These are phyloP conservation scores for Picochlorum sp. DNA, from an alignment of 139 green algal genomes.

Conservation along the genomic window DNA sequence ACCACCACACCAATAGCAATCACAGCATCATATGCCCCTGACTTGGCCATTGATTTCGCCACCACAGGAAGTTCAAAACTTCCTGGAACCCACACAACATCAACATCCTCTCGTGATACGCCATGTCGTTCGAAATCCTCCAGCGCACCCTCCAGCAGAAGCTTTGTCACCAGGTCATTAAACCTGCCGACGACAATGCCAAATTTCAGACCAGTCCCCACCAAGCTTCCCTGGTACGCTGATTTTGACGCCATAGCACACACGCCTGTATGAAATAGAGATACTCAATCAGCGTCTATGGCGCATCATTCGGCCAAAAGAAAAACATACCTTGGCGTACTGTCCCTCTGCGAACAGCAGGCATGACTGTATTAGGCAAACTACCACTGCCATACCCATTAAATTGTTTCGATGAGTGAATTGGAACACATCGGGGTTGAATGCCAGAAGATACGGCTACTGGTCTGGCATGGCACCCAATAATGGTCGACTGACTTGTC, in stretches of 20 bases:
- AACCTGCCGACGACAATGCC: constrained; percentile 83
- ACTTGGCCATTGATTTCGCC: constrained; percentile 82
- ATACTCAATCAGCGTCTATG: too few species aligned
- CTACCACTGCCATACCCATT: too few species aligned
- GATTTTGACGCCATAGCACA: too few species aligned
- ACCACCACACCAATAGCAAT: constrained; percentile 88
- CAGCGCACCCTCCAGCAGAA: constrained; percentile 72
- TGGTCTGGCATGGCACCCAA: too few species aligned
- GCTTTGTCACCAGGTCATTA: constrained; percentile 93
- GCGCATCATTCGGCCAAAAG: too few species aligned
- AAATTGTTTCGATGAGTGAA: too few species aligned
- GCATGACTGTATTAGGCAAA: too few species aligned
- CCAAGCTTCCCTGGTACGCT: constrained; percentile 19
- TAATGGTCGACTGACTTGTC: too few species aligned
- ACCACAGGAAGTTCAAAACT: constrained; percentile 93
- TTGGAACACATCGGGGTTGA: too few species aligned
- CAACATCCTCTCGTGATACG: constrained; percentile 41
- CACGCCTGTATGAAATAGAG: too few species aligned
- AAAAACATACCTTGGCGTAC: too few species aligned
- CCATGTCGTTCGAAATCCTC: constrained; percentile 70
- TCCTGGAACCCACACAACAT: constrained; percentile 88
- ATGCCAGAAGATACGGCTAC: too few species aligned
- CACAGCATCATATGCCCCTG: constrained; percentile 77
- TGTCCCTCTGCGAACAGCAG: background rate
- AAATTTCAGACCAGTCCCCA: constrained; percentile 31